A percentile compares a stretch with the other conserved stretches of the same genome.
Evolutionary conservation across 768 basidiomycete species (phyloP).

Genomic region (Cystofilobasidium capitatum): DNA sequence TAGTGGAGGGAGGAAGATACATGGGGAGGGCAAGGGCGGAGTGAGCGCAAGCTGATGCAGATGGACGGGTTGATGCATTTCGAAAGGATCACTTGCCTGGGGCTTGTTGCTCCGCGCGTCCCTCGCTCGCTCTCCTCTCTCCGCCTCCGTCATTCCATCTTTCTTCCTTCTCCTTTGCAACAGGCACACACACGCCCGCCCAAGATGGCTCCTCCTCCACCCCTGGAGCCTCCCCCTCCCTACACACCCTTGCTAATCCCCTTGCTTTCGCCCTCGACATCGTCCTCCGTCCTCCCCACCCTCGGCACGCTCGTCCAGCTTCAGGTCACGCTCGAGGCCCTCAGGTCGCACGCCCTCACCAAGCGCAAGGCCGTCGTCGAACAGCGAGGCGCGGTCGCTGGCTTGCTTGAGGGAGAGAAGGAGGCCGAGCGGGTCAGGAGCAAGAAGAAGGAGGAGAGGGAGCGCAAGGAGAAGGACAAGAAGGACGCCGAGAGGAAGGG

Average conservation of each 20-base stretch:
- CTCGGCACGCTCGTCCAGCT: conserved; percentile 6
- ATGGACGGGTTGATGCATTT: background rate
- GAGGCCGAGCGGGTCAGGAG: conserved; percentile 10
- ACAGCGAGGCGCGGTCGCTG: background rate
- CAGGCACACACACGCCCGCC: background rate
- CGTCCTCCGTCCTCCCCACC: background rate
- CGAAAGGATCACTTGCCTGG: background rate
- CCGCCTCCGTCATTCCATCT: no score
- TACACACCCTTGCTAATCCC: conserved; percentile 2
- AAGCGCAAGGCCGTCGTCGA: background rate
- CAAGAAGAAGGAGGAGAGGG: background rate
- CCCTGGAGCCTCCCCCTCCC: background rate
- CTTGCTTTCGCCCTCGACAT: background rate
- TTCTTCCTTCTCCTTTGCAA: background rate
- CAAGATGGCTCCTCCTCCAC: background rate
- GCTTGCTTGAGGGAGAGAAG: background rate
- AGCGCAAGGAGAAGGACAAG: background rate
- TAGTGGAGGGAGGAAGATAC: no score
- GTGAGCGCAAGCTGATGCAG: background rate
- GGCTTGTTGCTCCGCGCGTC: no score
- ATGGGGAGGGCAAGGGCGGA: background rate
- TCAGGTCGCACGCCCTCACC: background rate
- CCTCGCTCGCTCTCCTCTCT: no score
- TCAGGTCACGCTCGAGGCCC: background rate
- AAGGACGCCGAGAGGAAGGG: background rate